A percentile compares a stretch with the other conserved stretches of the same genome.
Conservation (phyloP, 192 early-diverging fungal genomes). For the Gamsiella multidivaricata region DNA sequence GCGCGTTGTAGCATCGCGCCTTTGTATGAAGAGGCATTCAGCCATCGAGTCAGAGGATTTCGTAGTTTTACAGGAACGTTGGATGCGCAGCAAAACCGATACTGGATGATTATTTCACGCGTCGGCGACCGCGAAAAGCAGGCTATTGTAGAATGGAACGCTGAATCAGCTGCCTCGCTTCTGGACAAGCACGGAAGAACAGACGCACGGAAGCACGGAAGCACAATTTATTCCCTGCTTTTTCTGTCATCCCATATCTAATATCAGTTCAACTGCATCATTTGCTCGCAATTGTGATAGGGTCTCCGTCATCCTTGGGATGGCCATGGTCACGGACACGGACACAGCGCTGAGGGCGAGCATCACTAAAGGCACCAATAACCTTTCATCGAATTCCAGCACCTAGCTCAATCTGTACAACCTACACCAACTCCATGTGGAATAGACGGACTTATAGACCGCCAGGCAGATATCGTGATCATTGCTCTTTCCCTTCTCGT, state of each 20-base stretch:
- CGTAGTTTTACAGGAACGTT: too few species aligned
- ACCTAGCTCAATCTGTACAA: background rate
- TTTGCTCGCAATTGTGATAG: slow-evolving; percentile 35
- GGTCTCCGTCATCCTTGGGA: slow-evolving; percentile 79
- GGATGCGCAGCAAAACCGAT: too few species aligned
- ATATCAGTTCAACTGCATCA: background rate
- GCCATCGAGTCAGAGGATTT: too few species aligned
- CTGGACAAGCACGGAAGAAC: too few species aligned
- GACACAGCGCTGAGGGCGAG: slow-evolving; percentile 54
- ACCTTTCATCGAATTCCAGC: background rate
- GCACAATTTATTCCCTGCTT: too few species aligned
- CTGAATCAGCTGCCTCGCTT: too few species aligned
- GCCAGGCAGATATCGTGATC: background rate
- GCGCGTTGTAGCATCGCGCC: too few species aligned
- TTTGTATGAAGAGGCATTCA: too few species aligned
- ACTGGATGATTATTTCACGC: too few species aligned
- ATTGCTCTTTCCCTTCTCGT: background rate
- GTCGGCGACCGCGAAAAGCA: too few species aligned
- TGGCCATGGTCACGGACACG: slow-evolving; percentile 65
- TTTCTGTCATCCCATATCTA: background rate
- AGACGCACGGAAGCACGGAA: too few species aligned
- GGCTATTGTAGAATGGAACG: too few species aligned
- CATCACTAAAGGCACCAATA: slow-evolving; percentile 50
- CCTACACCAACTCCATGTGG: background rate
- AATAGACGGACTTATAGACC: background rate